Percentiles rank a stretch among this genome's conserved stretches.
These are phyloP conservation scores for Ascochyta rabiei DNA, from an alignment of 2,329 filamentous ascomycete species.

Conservation along the genomic window DNA sequence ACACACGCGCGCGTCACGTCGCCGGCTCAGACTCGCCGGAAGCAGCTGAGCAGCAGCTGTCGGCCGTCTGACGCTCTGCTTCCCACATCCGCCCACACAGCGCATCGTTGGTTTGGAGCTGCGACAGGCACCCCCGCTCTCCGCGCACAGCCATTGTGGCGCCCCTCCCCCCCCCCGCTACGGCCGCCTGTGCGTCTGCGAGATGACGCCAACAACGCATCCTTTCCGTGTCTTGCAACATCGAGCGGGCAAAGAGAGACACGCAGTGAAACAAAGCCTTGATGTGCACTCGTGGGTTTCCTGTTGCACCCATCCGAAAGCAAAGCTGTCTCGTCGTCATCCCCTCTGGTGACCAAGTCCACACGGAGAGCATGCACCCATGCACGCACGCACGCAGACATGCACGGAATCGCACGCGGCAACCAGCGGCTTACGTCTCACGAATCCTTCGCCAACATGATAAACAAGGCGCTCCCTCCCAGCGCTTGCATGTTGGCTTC, in stretches of 20 bases:
- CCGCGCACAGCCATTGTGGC: conserved; percentile 8
- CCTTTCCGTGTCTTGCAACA: conserved; percentile 4
- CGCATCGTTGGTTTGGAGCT: conserved; percentile 6
- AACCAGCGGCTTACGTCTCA: not conserved
- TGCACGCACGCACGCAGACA: not conserved
- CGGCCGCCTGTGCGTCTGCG: not conserved
- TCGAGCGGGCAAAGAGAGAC: not conserved
- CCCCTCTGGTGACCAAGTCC: conserved; percentile 1
- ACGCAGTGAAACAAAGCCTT: not conserved
- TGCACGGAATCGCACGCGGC: not conserved
- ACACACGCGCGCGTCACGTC: conserved; percentile 6
- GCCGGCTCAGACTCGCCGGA: conserved; percentile 6
- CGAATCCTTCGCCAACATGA: not conserved
- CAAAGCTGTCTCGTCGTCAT: not conserved
- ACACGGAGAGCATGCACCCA: not conserved
- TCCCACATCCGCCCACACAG: not conserved
- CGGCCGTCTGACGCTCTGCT: not conserved
- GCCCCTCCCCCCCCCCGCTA: not conserved
- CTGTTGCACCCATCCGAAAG: not conserved
- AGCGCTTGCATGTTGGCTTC: not conserved
- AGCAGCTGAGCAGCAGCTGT: not conserved
- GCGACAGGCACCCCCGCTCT: conserved; percentile 4
- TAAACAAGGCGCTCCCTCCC: not conserved
- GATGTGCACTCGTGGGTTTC: not conserved
- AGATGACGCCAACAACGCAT: conserved; percentile 3